Base-by-base conservation (phyloP, 768 basidiomycete species). In the Cubamyces sp. region DNA sequence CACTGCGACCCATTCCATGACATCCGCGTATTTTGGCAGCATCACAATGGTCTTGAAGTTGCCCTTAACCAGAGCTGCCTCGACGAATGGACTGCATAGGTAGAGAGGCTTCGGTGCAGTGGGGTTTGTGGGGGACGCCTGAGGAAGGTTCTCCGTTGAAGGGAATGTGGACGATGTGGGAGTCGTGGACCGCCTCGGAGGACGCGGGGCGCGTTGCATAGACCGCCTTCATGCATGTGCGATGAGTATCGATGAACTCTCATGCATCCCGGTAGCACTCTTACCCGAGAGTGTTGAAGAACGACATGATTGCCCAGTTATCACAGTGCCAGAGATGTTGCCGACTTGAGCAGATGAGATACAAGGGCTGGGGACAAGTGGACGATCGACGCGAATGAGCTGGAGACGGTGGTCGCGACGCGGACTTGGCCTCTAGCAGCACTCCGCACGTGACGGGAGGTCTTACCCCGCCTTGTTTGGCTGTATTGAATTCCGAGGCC, bases 11-110 rank as follows among this genome's bases (percentile, higher is more conserved):
- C 95, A 97, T 73, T 97, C 95, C 83, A 94, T 96, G 60, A 93
- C 88, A 72, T 96, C 94, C 28, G 92, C 90, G 68, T 96, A 97
- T 74, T 96, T 97, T 7, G 96, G 96, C 56, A 94, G 82, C 77
- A 94, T 91, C 60, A 98, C 95, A 69, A 98, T 98, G 3, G 95
- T 97, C 79, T 96, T 98, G 81, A 97, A 98, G 76, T 95, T 97
- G 23, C 96, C 96, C 74, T 96, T 98, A 61, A 98, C 96, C 46
- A 98, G 83, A 0, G 96, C 94, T 1, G 94, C 90, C 68, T 96
- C 95, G 57, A 91, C 93, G 74, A 98, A 98, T 3, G 96, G 96
- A 56, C 91, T 91, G 74, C 91, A 96, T 12, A 98, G 83, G 72
- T 96, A 97, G 18, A 98, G 78, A 1, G 92, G 90, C 66, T 91